Evolutionary conservation across 768 basidiomycete genomes (phyloP).

Genomic region (Antrodiella citrinella): DNA sequence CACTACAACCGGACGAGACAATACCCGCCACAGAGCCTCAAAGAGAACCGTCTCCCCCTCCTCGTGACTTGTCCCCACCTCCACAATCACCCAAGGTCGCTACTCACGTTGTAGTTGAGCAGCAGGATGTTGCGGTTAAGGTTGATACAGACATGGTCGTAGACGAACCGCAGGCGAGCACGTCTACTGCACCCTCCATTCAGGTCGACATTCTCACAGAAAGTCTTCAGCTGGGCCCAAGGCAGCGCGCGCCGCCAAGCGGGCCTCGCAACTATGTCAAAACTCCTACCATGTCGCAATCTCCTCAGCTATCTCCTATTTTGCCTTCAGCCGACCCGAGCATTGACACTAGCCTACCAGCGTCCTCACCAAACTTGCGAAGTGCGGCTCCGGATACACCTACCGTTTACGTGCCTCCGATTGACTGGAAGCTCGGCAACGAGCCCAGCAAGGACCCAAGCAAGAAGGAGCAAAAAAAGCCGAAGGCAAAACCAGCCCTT

Average conservation of each 20-base stretch:
- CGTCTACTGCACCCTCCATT: neutral
- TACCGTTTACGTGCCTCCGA: neutral
- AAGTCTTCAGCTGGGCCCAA: too few species aligned
- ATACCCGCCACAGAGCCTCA: neutral
- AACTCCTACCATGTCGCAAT: slow-evolving; percentile 11
- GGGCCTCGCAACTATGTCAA: slow-evolving; percentile 8
- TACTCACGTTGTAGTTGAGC: too few species aligned
- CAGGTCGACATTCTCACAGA: neutral
- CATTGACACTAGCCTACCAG: slow-evolving; percentile 12
- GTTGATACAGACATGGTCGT: neutral
- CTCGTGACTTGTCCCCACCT: neutral
- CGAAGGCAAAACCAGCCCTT: neutral
- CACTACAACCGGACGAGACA: neutral
- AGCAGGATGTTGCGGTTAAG: too few species aligned
- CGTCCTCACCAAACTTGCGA: slow-evolving; percentile 1
- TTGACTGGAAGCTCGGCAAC: neutral
- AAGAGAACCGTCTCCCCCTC: neutral
- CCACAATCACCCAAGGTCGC: neutral
- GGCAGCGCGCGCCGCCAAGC: slow-evolving; percentile 10
- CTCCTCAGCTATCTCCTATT: slow-evolving; percentile 5
- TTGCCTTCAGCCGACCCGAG: slow-evolving; percentile 4
- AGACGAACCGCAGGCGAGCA: neutral
- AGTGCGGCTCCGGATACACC: neutral
- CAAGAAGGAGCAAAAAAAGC: neutral
- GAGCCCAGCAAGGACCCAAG: too few species aligned